A percentile compares a stretch with the other conserved stretches of the same genome.
These are phyloP conservation scores for Fusarium tjaetaba DNA, from an alignment of 2,329 filamentous ascomycete species.

Conservation along the genomic window DNA sequence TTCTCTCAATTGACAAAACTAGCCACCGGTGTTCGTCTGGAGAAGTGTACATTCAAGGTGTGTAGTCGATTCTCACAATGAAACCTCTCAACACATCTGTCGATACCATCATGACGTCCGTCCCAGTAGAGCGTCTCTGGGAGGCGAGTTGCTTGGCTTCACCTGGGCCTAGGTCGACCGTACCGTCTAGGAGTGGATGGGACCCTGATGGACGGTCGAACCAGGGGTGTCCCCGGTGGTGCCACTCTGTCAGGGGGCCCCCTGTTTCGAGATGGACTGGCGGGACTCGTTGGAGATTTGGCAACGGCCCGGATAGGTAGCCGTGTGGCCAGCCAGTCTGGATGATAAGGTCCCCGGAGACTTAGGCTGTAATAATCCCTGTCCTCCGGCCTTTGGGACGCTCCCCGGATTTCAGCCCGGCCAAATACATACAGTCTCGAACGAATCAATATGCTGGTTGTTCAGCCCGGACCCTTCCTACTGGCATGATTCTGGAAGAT, in stretches of 20 bases:
- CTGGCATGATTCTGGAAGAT: slow-evolving; percentile 49
- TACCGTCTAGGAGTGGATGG: slow-evolving; percentile 20
- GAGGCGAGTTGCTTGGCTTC: slow-evolving; percentile 43
- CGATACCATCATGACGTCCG: slow-evolving; percentile 40
- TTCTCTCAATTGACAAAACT: neutral
- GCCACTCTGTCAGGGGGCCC: slow-evolving; percentile 19
- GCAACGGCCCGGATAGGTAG: slow-evolving; percentile 50
- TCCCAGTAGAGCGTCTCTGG: slow-evolving; percentile 38
- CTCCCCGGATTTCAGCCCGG: slow-evolving; percentile 49
- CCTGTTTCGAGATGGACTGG: slow-evolving; percentile 30
- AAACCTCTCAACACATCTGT: slow-evolving; percentile 25
- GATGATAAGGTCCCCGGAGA: slow-evolving; percentile 42
- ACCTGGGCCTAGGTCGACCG: slow-evolving; percentile 22
- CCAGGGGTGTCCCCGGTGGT: slow-evolving; percentile 8
- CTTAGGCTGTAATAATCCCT: slow-evolving; percentile 43
- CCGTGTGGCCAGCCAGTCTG: slow-evolving; percentile 48
- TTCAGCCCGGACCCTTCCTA: slow-evolving; percentile 29
- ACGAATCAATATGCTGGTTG: slow-evolving; percentile 26
- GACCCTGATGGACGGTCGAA: slow-evolving; percentile 40
- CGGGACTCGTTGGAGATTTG: slow-evolving; percentile 42
- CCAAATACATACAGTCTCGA: slow-evolving; percentile 36
- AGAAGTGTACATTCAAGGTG: slow-evolving; percentile 16
- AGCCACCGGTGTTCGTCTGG: slow-evolving; percentile 7
- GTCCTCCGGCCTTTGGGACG: slow-evolving; percentile 41
- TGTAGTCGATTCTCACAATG: slow-evolving; percentile 32